Conservation (phyloP, 768 basidiomycete species). For the Lanmaoa rubissima region DNA sequence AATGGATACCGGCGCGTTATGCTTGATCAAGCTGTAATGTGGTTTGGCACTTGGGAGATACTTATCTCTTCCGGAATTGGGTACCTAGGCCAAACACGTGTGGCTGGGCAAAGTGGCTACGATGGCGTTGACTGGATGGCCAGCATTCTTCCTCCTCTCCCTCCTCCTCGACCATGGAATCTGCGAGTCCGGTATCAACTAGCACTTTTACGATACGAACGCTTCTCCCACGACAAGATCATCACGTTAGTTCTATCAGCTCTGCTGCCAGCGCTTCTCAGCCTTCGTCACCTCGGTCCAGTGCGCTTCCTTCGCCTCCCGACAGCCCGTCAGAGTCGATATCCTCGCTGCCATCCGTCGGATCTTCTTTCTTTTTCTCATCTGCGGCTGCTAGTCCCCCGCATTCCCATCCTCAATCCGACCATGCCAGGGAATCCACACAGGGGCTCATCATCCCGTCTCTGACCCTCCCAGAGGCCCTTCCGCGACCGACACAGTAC, state of each 20-base stretch:
- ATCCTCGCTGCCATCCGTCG: conserved; percentile 70
- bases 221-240: conserved; percentile 28
- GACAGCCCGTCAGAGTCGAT: conserved; percentile 62
- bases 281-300: conserved; percentile 49
- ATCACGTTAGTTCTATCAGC: background rate
- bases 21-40: background rate
- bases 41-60: background rate
- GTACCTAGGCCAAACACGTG: conserved; percentile 31
- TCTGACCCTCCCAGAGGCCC: conserved; percentile 56
- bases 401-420: conserved; percentile 45
- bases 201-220: conserved; percentile 43
- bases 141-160: background rate
- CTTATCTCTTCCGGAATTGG: conserved; percentile 1
- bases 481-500: conserved; percentile 63
- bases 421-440: conserved; percentile 39
- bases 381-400: conserved; percentile 68
- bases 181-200: conserved; percentile 22
- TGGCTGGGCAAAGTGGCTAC: conserved; percentile 21
- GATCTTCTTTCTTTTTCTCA: conserved; percentile 77
- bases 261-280: conserved; percentile 31
- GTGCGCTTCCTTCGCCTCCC: conserved; percentile 54
- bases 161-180: conserved; percentile 27
- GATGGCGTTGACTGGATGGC: background rate
- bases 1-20: background rate
- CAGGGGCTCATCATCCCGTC: conserved; percentile 70